Evolutionary conservation across 352 stramenopile species (phyloP).

Genomic region (Albugo laibachii): DNA sequence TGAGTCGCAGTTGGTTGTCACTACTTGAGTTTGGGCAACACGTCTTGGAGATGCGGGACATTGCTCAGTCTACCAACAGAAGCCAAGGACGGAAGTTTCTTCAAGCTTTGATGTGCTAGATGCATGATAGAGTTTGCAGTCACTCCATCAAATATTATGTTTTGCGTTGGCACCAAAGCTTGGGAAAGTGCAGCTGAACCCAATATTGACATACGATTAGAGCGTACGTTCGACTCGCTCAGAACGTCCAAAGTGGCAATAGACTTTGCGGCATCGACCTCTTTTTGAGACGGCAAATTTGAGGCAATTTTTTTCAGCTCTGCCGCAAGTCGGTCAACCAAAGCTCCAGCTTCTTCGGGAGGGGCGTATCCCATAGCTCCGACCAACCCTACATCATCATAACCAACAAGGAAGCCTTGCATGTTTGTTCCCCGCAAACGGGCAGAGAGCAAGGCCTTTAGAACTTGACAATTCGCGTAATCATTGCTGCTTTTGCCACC

Average conservation of each 20-base stretch:
- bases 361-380: slow-evolving; percentile 35
- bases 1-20: too few relatives aligned
- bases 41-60: slow-evolving; percentile 48
- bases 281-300: slow-evolving; percentile 31
- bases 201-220: slow-evolving; percentile 19
- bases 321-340: slow-evolving; percentile 44
- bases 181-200: slow-evolving; percentile 22
- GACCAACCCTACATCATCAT: slow-evolving; percentile 38
- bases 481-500: slow-evolving; percentile 21
- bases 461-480: slow-evolving; percentile 35
- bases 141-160: slow-evolving; percentile 21
- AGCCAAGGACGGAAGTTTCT: slow-evolving; percentile 48
- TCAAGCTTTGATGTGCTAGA: slow-evolving; percentile 52
- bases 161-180: slow-evolving; percentile 12
- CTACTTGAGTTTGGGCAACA: slow-evolving; percentile 67
- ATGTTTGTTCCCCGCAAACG: slow-evolving; percentile 38
- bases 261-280: slow-evolving; percentile 58
- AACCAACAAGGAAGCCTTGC: slow-evolving; percentile 33
- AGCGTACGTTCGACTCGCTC: slow-evolving; percentile 18
- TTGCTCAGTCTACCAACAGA: slow-evolving; percentile 47
- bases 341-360: slow-evolving; percentile 25
- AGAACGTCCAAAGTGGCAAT: slow-evolving; percentile 22
- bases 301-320: slow-evolving; percentile 60
- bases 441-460: slow-evolving; percentile 33
- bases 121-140: slow-evolving; percentile 49